Conservation (phyloP, 2,329 filamentous ascomycete genomes). For the Fusarium phyllophilum region DNA sequence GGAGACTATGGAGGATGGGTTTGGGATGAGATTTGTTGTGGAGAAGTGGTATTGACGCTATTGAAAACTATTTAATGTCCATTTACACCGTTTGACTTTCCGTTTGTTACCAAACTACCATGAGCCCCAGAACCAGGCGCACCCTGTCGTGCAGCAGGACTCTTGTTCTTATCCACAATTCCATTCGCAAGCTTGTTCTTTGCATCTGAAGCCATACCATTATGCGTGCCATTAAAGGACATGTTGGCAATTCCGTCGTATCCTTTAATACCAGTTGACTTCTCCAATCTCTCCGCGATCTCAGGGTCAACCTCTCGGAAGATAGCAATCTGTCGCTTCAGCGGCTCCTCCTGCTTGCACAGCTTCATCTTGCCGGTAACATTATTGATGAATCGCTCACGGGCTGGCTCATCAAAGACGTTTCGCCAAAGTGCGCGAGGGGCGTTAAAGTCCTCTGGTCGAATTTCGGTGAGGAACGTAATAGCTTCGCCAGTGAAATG, state of each 20-base stretch:
- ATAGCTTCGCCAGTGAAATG: slow-evolving; percentile 28
- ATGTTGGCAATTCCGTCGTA: slow-evolving; percentile 19
- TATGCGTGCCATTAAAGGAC: slow-evolving; percentile 15
- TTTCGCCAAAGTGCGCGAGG: slow-evolving; percentile 9
- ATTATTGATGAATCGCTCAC: slow-evolving; percentile 65
- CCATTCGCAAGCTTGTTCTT: slow-evolving; percentile 20
- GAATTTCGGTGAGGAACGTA: slow-evolving; percentile 27
- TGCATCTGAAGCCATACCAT: slow-evolving; percentile 1
- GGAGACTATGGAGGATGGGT: not conserved
- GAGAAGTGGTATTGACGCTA: not conserved
- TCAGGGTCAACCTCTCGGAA: slow-evolving; percentile 71
- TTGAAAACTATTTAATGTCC: not conserved
- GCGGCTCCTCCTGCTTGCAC: slow-evolving; percentile 67
- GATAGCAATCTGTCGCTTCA: slow-evolving; percentile 73
- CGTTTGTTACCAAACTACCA: not conserved
- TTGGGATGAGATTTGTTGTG: not conserved
- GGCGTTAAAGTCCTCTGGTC: slow-evolving; percentile 29
- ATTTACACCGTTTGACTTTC: not conserved
- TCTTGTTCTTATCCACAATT: slow-evolving; percentile 7
- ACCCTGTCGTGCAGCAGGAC: not conserved
- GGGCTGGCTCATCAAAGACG: slow-evolving; percentile 12
- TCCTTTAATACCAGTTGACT: slow-evolving; percentile 62
- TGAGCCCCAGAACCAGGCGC: not conserved
- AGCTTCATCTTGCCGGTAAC: slow-evolving; percentile 69
- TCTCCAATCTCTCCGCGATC: slow-evolving; percentile 67